A percentile compares a stretch with the other conserved stretches of the same genome.
These are phyloP conservation scores for Nothophytophthora sp. DNA, from an alignment of 352 stramenopile genomes.

Conservation along the genomic window DNA sequence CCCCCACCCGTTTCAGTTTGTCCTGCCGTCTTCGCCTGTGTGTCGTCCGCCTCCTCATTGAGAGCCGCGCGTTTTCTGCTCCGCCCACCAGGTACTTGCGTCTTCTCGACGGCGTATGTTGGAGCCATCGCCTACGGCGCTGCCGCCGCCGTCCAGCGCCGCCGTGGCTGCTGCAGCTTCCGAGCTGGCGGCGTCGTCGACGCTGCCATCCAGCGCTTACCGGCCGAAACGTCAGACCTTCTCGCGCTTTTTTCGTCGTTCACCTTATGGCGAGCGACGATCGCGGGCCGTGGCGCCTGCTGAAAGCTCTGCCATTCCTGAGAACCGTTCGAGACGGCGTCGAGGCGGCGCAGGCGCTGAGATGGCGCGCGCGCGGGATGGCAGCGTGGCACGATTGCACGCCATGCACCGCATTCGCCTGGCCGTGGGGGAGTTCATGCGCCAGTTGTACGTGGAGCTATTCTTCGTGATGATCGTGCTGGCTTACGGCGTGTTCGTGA, in stretches of 20 bases:
- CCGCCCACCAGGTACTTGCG: no score
- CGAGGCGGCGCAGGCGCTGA: slow-evolving; percentile 41
- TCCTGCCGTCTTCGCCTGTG: no score
- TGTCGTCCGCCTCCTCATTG: no score
- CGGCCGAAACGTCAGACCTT: slow-evolving; percentile 64
- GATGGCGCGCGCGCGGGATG: slow-evolving; percentile 33
- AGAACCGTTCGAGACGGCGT: slow-evolving; percentile 18
- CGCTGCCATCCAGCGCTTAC: slow-evolving; percentile 27
- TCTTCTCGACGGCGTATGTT: no score
- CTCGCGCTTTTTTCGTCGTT: slow-evolving; percentile 58
- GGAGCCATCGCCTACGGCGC: no score
- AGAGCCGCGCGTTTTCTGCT: no score
- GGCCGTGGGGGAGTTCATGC: slow-evolving; percentile 79
- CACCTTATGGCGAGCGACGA: slow-evolving; percentile 59
- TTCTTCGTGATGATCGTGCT: slow-evolving; percentile 91
- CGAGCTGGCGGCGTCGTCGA: slow-evolving; percentile 13
- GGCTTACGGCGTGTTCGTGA: slow-evolving; percentile 82
- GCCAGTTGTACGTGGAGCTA: slow-evolving; percentile 79
- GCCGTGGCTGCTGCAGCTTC: slow-evolving; percentile 20
- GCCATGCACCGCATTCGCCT: slow-evolving; percentile 48
- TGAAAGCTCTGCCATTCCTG: slow-evolving; percentile 25
- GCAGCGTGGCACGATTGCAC: slow-evolving; percentile 28
- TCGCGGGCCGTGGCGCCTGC: slow-evolving; percentile 63
- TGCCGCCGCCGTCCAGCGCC: no score
- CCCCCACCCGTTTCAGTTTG: no score